A percentile compares a stretch with the other conserved stretches of the same genome.
Evolutionary conservation across 1,284 basidiomycete genomes (phyloP).

Genomic region (Wallemia ichthyophaga): DNA sequence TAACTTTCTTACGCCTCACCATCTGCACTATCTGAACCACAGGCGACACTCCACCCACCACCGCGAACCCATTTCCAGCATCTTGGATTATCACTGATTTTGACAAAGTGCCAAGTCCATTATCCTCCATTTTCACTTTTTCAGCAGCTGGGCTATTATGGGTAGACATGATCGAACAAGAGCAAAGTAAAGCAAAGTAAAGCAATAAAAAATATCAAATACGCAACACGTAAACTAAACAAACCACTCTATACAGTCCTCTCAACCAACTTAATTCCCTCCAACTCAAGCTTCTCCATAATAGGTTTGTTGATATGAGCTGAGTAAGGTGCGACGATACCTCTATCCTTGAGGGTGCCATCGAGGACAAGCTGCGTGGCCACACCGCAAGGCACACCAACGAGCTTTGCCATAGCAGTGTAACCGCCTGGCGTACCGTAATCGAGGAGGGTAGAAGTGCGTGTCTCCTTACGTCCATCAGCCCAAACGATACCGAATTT

Average conservation of each 20-base stretch:
- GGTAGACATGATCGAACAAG: too few species aligned
- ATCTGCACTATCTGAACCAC: not conserved
- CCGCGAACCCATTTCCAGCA: not conserved
- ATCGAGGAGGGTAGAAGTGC: conserved; percentile 72
- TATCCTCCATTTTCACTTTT: not conserved
- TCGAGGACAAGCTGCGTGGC: conserved; percentile 48
- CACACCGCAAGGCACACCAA: conserved; percentile 80
- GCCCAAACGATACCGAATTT: conserved; percentile 69
- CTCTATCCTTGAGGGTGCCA: conserved; percentile 39
- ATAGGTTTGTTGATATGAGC: conserved; percentile 63
- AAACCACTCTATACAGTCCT: not conserved
- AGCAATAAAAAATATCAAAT: not conserved
- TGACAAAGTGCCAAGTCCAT: not conserved
- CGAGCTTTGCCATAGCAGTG: conserved; percentile 68
- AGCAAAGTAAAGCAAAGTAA: too few species aligned
- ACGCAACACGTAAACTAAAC: too few species aligned
- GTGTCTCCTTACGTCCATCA: conserved; percentile 54
- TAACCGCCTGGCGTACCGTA: conserved; percentile 54
- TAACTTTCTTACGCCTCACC: not conserved
- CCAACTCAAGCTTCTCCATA: conserved; percentile 40
- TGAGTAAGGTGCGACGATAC: conserved; percentile 65
- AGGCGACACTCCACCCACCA: not conserved
- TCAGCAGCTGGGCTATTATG: too few species aligned
- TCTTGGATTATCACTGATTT: not conserved
- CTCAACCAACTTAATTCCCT: conserved; percentile 25